Evolutionary conservation across 208 protist genomes (phyloP).

Genomic region (Phytomonas francai): DNA sequence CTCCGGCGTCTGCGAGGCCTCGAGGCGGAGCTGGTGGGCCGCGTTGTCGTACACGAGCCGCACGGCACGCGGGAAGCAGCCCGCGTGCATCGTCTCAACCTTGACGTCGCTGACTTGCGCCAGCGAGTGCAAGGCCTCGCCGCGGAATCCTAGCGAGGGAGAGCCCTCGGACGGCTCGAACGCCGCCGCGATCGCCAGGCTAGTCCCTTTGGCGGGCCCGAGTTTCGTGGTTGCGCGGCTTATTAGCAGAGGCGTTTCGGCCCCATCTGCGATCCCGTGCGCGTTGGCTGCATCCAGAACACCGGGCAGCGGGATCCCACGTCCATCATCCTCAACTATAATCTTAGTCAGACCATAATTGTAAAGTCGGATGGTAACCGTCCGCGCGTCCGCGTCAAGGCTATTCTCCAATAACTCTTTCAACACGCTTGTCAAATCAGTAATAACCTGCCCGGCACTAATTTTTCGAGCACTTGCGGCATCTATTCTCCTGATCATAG

Average conservation of each 20-base stretch:
- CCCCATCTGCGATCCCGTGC: slow-evolving; percentile 19
- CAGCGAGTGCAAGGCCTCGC: slow-evolving; percentile 95
- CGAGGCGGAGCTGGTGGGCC: slow-evolving; percentile 15
- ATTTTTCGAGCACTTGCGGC: slow-evolving; percentile 56
- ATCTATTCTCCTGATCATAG: slow-evolving; percentile 75
- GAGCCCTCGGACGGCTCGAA: slow-evolving; percentile 10
- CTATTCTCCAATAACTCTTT: slow-evolving; percentile 88
- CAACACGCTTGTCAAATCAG: slow-evolving; percentile 65
- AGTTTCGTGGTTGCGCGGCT: slow-evolving; percentile 66
- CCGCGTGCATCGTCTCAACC: slow-evolving; percentile 57
- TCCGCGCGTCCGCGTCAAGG: slow-evolving; percentile 61
- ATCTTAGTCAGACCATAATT: slow-evolving; percentile 65
- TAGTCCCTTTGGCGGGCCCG: background rate
- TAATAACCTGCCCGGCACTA: slow-evolving; percentile 81
- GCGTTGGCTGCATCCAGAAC: slow-evolving; percentile 21
- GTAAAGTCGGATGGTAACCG: slow-evolving; percentile 52
- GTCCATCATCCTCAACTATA: slow-evolving; percentile 78
- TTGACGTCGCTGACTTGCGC: slow-evolving; percentile 68
- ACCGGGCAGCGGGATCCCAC: slow-evolving; percentile 42
- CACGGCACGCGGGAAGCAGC: slow-evolving; percentile 26
- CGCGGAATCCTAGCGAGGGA: slow-evolving; percentile 91
- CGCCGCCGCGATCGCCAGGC: background rate
- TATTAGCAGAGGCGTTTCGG: slow-evolving; percentile 44
- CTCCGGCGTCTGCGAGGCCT: slow-evolving; percentile 14
- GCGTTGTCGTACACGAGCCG: slow-evolving; percentile 36